Percentiles rank a stretch among this genome's conserved stretches.
These are phyloP conservation scores for Leccinum variicolor DNA, from an alignment of 768 basidiomycete genomes.

Conservation along the genomic window DNA sequence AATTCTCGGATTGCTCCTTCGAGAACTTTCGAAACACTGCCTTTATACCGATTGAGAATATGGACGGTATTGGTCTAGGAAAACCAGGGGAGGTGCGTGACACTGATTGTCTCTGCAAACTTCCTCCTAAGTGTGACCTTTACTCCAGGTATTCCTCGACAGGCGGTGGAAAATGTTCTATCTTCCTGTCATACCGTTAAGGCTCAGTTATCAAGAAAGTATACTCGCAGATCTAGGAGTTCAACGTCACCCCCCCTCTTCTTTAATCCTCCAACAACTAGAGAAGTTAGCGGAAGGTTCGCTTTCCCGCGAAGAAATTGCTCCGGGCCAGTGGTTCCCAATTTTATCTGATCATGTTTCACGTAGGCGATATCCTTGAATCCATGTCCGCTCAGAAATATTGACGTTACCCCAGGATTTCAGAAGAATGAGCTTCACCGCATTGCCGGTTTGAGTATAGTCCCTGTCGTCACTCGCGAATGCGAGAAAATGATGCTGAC, in stretches of 20 bases:
- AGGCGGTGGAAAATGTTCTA: slow-evolving; percentile 53
- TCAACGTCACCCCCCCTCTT: slow-evolving; percentile 58
- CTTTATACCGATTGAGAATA: slow-evolving; percentile 1
- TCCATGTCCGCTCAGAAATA: too few relatives aligned
- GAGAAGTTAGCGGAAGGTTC: slow-evolving; percentile 50
- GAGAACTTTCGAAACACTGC: background rate
- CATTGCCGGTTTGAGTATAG: slow-evolving; percentile 44
- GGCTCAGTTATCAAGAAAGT: slow-evolving; percentile 41
- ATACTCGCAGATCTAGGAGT: slow-evolving; percentile 60
- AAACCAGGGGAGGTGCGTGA: background rate
- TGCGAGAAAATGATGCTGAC: slow-evolving; percentile 44
- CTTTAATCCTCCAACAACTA: slow-evolving; percentile 45
- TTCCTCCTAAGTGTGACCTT: background rate
- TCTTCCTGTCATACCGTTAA: slow-evolving; percentile 54
- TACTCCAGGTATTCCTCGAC: slow-evolving; percentile 5
- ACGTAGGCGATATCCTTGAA: slow-evolving; percentile 36
- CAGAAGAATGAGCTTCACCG: slow-evolving; percentile 39
- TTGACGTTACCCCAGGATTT: slow-evolving; percentile 46
- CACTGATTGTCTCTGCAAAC: accelerated
- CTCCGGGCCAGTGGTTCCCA: slow-evolving; percentile 55
- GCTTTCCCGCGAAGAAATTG: slow-evolving; percentile 48
- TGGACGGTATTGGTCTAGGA: background rate
- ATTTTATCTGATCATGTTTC: slow-evolving; percentile 56
- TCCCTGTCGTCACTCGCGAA: slow-evolving; percentile 47
- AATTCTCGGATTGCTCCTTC: slow-evolving; percentile 46